Evolutionary conservation across 2,329 filamentous ascomycete species (phyloP).

Genomic region (Microcera coccophila): DNA sequence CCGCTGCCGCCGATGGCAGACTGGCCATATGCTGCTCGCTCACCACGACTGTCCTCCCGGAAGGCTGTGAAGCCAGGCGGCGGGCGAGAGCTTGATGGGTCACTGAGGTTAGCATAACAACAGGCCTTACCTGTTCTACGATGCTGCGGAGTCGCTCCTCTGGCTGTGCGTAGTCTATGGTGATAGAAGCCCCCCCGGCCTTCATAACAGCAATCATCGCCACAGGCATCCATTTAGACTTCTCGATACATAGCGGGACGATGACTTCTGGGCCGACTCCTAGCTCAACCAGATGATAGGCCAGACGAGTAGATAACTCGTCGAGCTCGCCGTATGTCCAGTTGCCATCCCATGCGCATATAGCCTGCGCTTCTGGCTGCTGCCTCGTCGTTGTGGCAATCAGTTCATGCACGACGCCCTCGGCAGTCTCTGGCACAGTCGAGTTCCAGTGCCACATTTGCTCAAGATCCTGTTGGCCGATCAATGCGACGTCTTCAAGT

Average conservation of each 20-base stretch:
- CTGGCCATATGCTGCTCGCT: neutral
- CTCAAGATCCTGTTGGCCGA: no score
- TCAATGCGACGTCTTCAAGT: no score
- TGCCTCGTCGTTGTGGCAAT: no score
- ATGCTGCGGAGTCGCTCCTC: slow-evolving; percentile 10
- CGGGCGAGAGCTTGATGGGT: no score
- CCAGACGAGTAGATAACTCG: slow-evolving; percentile 35
- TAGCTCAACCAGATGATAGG: slow-evolving; percentile 30
- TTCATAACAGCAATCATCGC: slow-evolving; percentile 24
- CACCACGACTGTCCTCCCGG: neutral
- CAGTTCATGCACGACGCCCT: no score
- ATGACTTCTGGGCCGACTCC: slow-evolving; percentile 23
- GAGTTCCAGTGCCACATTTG: no score
- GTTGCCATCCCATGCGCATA: slow-evolving; percentile 26
- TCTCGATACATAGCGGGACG: slow-evolving; percentile 18
- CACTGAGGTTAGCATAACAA: slow-evolving; percentile 2
- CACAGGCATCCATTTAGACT: slow-evolving; percentile 21
- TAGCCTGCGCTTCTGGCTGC: slow-evolving; percentile 16
- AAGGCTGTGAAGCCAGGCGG: no score
- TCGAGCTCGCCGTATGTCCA: slow-evolving; percentile 42
- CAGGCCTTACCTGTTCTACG: slow-evolving; percentile 1
- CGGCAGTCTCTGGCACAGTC: no score
- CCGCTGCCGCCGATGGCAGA: no score
- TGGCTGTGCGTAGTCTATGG: slow-evolving; percentile 14
- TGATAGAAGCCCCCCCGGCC: slow-evolving; percentile 21